Conservation (phyloP, 192 early-diverging fungal species). For the Coemansia sp. region DNA sequence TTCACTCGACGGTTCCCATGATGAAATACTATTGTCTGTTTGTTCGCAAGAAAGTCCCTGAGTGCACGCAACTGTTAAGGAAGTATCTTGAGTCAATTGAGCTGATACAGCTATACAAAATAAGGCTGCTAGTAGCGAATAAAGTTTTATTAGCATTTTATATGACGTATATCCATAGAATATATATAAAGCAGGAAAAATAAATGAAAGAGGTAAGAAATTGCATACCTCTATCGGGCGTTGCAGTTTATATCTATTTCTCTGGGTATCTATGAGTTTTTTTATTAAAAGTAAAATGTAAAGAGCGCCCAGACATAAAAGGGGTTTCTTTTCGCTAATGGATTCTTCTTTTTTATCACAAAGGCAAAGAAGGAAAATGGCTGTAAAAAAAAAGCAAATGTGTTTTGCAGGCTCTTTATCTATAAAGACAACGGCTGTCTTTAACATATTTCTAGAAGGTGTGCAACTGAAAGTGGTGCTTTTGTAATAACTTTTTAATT, state of each 20-base stretch:
- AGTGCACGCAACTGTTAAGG: too few species aligned
- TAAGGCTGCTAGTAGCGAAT: too few species aligned
- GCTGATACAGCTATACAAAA: too few species aligned
- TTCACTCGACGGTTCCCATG: too few species aligned
- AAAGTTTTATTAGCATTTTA: too few species aligned
- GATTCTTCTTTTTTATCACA: not conserved
- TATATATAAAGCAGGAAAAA: not conserved
- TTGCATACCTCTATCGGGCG: not conserved
- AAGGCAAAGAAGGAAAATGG: not conserved
- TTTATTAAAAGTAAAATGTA: not conserved
- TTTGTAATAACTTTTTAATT: not conserved
- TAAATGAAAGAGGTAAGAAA: not conserved
- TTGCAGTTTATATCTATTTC: not conserved
- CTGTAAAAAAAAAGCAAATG: not conserved
- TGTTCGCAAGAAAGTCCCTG: too few species aligned
- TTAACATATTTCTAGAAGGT: too few species aligned
- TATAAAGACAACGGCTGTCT: not conserved
- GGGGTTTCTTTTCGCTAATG: not conserved
- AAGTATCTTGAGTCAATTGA: too few species aligned
- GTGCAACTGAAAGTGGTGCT: not conserved
- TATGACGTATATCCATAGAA: not conserved
- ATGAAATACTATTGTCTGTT: too few species aligned
- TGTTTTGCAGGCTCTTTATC: not conserved
- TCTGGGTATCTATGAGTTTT: not conserved
- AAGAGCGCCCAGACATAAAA: not conserved